Evolutionary conservation across 1,284 basidiomycete species (phyloP), one percentile per base, ranked within the genome.

Genomic region (Amylostereum areolatum): DNA sequence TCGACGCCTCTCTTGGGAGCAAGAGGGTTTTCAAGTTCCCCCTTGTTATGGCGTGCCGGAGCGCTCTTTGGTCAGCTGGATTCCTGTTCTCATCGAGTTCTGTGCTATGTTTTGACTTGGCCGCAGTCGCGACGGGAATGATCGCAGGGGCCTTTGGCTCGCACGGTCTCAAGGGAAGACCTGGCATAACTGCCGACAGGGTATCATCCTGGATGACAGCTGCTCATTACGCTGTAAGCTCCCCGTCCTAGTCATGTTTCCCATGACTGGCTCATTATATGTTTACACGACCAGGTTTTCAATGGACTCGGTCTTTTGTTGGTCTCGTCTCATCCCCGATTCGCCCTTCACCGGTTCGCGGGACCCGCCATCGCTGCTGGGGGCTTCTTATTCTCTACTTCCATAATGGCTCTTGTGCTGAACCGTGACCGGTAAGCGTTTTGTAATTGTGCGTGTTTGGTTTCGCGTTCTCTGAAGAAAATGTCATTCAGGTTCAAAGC

Each of bases 271-370:
- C 36, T 36, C 28, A 35, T 43, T n/a, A 4, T 11, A n/a, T 25
- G 43, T 53, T 40, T 45, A 34, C 33, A 5, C 47, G 36, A 33
- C 52, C 27, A 89, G 83, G 75, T 92, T 45, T 83, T 79, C 63
- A 92, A 92, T 57, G 91, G 90, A 11, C 72, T 93, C 12, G 86
- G 78, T 0, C 67, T 92, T 36, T 68, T 92, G 54, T 68, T 82
- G 6, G 66, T 92, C 27, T 89, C 87, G 0, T 66, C 84, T 58
- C 87, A 92, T 65, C 85, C 80, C 2, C 73, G 77, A 30, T 85
- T 88, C 59, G 71, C 80, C 0, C 52, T 60, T 2, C 83, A 88
- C 61, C 70, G 73, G 37, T 81, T 85, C 57, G 85, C 88, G n/a
- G 83, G 81, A 3, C 82, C 83, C 2, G 80, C 86, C 3, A 81